Evolutionary conservation across 2,329 filamentous ascomycete genomes (phyloP), one percentile per base, ranked within the genome.

Genomic region (Parascedosporium putredinis): DNA sequence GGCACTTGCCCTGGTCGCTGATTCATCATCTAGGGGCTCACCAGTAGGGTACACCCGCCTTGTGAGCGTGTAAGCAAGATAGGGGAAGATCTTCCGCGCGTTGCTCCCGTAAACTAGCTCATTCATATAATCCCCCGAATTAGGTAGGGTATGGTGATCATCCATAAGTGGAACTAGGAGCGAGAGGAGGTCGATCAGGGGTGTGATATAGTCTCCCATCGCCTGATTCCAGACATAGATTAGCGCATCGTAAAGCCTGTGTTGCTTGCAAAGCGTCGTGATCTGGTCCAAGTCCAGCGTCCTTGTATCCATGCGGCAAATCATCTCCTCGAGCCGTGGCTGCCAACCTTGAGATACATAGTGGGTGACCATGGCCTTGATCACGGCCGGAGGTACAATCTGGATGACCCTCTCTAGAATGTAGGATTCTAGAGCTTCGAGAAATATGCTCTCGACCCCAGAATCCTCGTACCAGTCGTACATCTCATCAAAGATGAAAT

Each of bases 191-290:
- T 96, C 89, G 56, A 88, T 84, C 51, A 97, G 72, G 1, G 93
- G 91, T 2, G 90, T 94, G 54, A 96, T 83, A 59, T 94, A 96
- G 64, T 98, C 94, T 54, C 74, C 72, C 24, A 98, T 71, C 2
- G 88, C 89, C 64, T 88, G 84, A 53, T 95, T 97, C 93, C 93
- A 98, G 50, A 98, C 86, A 62, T 97, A 96, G 40, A 94, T 89
- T 51, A 96, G 78, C 2, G 93, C 94, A 65, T 98, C 94, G 61
- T 96, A 98, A 3, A 98, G 76, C 55, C 85, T 81, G 63, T 97
- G 83, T 61, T 91, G 84, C 64, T 93, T 95, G 74, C 93, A 98
- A 22, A 98, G 73, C 10, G 78, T 77, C 0, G 91, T 96, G 51
- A 95, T 81, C 64, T 97, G 88, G 62, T 98, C 91, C 56, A 98